A percentile compares a stretch with the other conserved stretches of the same genome.
These are phyloP conservation scores for Aspergillus caelatus DNA, from an alignment of 2,329 filamentous ascomycete genomes.

Conservation along the genomic window DNA sequence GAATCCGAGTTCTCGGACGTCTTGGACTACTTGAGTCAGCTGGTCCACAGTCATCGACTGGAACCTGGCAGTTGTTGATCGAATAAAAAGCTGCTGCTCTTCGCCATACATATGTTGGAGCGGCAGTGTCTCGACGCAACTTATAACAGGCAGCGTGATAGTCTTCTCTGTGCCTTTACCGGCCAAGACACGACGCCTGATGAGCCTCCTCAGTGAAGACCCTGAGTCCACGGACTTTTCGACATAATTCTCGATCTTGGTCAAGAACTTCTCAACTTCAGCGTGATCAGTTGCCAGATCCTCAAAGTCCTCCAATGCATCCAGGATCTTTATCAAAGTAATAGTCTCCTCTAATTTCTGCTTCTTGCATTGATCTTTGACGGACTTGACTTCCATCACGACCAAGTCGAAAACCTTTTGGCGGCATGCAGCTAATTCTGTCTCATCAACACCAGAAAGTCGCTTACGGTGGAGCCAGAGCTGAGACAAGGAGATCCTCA, in stretches of 20 bases:
- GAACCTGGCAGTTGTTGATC: constrained; percentile 39
- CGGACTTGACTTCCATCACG: constrained; percentile 37
- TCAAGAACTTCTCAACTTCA: constrained; percentile 39
- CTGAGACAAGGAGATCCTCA: constrained; percentile 37
- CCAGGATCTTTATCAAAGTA: constrained; percentile 40
- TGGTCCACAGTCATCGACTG: constrained; percentile 34
- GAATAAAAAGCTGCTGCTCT: constrained; percentile 41
- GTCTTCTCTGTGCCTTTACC: constrained; percentile 30
- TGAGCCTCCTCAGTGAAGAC: constrained; percentile 30
- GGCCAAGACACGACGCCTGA: constrained; percentile 39
- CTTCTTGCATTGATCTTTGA: constrained; percentile 39
- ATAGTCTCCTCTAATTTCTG: constrained; percentile 36
- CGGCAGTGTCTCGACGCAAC: constrained; percentile 38
- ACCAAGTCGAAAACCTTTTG: constrained; percentile 37
- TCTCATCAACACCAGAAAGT: constrained; percentile 31
- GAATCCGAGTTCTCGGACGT: constrained; percentile 35
- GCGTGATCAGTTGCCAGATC: constrained; percentile 37
- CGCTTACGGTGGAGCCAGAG: constrained; percentile 37
- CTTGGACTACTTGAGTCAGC: constrained; percentile 33
- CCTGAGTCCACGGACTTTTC: constrained; percentile 37
- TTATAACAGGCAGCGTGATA: constrained; percentile 33
- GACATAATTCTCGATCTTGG: constrained; percentile 40
- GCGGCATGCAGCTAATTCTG: constrained; percentile 36
- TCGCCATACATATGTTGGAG: constrained; percentile 40
- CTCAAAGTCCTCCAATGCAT: constrained; percentile 44